Evolutionary conservation across 148 eudicot genomes (phyloP).

Genomic region (Euryodendron excelsum): DNA sequence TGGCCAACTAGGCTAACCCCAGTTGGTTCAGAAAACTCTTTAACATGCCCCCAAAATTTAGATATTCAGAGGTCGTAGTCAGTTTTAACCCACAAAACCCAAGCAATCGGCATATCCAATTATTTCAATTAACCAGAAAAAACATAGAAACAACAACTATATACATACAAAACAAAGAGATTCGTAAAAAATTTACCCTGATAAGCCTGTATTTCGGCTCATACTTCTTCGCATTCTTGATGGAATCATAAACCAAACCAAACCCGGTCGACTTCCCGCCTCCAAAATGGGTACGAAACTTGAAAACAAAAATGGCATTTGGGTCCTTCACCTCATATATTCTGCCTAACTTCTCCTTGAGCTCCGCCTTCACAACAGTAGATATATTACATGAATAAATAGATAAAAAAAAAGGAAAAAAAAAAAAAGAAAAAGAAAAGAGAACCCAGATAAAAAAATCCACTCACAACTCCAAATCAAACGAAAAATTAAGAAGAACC

Average conservation of each 20-base stretch:
- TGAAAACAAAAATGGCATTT: constrained; percentile 49
- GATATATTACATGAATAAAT: too few relatives aligned
- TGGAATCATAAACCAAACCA: constrained; percentile 53
- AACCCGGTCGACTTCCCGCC: constrained; percentile 62
- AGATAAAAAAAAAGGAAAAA: too few relatives aligned
- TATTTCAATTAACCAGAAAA: not conserved
- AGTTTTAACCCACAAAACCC: too few relatives aligned
- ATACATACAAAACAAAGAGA: not conserved
- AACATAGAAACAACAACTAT: not conserved
- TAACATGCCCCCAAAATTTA: too few relatives aligned
- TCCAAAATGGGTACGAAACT: constrained; percentile 61
- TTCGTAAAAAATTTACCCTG: constrained; percentile 24
- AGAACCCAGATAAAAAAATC: not conserved
- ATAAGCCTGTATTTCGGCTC: constrained; percentile 55
- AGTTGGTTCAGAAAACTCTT: too few relatives aligned
- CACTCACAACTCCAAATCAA: not conserved
- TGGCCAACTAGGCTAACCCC: too few relatives aligned
- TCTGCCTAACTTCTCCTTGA: constrained; percentile 44
- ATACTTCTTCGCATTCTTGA: constrained; percentile 51
- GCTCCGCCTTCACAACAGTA: constrained; percentile 30
- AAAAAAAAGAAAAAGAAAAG: not conserved
- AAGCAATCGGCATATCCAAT: not conserved
- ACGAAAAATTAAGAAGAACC: not conserved
- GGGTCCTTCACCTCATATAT: constrained; percentile 49
- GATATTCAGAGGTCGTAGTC: too few relatives aligned